Percentiles rank a stretch among this genome's conserved stretches.
These are phyloP conservation scores for Salix caprea DNA, from an alignment of 345 rosid genomes.

Conservation along the genomic window DNA sequence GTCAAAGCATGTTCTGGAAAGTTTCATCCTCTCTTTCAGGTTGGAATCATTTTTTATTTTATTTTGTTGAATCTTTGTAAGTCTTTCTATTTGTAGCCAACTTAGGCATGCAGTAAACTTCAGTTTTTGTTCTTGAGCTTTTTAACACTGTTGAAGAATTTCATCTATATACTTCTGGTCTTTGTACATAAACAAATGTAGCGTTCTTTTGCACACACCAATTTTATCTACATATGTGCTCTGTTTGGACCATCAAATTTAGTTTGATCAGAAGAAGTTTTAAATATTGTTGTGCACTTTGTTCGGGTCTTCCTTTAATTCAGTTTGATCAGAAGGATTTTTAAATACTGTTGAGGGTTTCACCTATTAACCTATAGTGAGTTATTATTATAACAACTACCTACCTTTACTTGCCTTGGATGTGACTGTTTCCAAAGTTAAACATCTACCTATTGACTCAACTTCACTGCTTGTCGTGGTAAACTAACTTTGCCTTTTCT, in stretches of 20 bases:
- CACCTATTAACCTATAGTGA: neutral
- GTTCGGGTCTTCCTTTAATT: neutral
- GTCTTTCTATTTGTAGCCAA: neutral
- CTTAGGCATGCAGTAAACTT: neutral
- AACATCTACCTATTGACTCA: neutral
- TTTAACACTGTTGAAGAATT: neutral
- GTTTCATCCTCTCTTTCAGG: constrained; percentile 97
- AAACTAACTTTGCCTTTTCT: constrained; percentile 18
- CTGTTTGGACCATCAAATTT: neutral
- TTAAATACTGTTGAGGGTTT: neutral
- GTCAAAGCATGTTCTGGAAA: constrained; percentile 98
- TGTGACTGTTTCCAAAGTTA: neutral
- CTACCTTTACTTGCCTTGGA: neutral
- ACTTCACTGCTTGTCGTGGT: constrained; percentile 1
- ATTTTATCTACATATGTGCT: neutral
- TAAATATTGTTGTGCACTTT: neutral
- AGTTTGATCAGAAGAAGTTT: neutral
- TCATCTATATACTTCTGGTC: neutral
- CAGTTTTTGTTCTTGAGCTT: neutral
- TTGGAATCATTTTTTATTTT: constrained; percentile 12
- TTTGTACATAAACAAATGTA: neutral
- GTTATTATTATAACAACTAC: neutral
- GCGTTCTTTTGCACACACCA: neutral
- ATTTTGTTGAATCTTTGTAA: neutral
- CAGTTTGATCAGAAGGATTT: neutral